phyloP scores from a whole-genome alignment of 768 basidiomycete genomes.

The Steccherinum ochraceum region DNA sequence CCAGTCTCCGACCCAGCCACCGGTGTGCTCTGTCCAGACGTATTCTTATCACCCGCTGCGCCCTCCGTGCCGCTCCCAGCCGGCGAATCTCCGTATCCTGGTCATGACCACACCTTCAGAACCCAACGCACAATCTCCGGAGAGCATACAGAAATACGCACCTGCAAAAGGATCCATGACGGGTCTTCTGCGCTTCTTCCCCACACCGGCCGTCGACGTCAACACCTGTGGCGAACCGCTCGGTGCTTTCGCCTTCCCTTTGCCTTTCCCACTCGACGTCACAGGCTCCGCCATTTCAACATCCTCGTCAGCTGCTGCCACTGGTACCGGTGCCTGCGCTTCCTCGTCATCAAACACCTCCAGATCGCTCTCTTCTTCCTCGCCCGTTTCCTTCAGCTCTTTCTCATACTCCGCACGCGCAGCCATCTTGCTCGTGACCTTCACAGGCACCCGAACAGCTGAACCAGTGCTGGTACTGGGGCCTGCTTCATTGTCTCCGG shows the following conservation, averaged over 20 bases:
- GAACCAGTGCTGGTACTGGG: too few species aligned
- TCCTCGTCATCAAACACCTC: slow-evolving; percentile 30
- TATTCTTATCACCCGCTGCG: slow-evolving; percentile 2
- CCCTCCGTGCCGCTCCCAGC: slow-evolving; percentile 5
- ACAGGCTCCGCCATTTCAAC: slow-evolving; percentile 31
- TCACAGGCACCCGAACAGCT: slow-evolving; percentile 34
- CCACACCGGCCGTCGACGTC: background rate
- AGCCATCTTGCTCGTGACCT: slow-evolving; percentile 69
- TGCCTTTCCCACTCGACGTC: slow-evolving; percentile 10
- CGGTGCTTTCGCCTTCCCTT: slow-evolving; percentile 19
- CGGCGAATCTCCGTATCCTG: slow-evolving; percentile 27
- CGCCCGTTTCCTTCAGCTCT: slow-evolving; percentile 37
- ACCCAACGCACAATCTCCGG: too few species aligned
- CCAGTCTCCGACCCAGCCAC: slow-evolving; percentile 16
- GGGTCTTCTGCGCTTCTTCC: slow-evolving; percentile 43
- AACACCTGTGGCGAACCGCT: slow-evolving; percentile 2
- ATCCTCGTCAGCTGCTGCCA: slow-evolving; percentile 27
- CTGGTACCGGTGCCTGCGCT: too few species aligned
- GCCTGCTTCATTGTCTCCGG: slow-evolving; percentile 13
- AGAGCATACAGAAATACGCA: slow-evolving; percentile 22
- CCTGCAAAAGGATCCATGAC: slow-evolving; percentile 65
- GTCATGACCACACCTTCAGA: background rate
- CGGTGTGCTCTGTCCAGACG: slow-evolving; percentile 19
- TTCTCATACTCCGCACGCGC: slow-evolving; percentile 60
- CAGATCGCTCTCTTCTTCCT: slow-evolving; percentile 37